Percentiles rank a stretch among this genome's conserved stretches.
These are phyloP conservation scores for Paradendryphiella salina DNA, from an alignment of 2,329 filamentous ascomycete genomes.

Conservation along the genomic window DNA sequence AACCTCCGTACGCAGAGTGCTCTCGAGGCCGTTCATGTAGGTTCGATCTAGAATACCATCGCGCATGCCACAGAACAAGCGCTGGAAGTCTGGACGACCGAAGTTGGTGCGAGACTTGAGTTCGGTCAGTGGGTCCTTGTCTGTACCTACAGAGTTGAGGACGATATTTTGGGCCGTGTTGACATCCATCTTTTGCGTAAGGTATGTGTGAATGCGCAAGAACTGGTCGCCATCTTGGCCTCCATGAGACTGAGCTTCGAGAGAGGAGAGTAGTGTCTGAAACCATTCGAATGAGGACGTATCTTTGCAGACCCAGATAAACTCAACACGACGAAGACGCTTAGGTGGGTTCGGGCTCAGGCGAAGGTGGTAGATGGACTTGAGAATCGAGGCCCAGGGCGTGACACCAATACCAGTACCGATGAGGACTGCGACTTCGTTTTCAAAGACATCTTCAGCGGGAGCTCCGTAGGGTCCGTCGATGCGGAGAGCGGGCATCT, in stretches of 20 bases:
- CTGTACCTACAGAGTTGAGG: conserved; percentile 87
- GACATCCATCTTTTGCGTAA: conserved; percentile 88
- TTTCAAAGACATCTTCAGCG: conserved; percentile 95
- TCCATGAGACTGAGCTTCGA: conserved; percentile 81
- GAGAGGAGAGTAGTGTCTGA: conserved; percentile 85
- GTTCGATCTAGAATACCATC: conserved; percentile 82
- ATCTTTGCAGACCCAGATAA: conserved; percentile 98
- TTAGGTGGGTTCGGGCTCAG: conserved; percentile 85
- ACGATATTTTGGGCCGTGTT: conserved; percentile 97
- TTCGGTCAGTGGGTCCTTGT: conserved; percentile 88
- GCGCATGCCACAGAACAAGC: conserved; percentile 81
- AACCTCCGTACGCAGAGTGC: conserved; percentile 76
- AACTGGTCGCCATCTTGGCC: conserved; percentile 73
- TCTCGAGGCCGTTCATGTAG: conserved; percentile 82
- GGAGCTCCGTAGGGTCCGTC: conserved; percentile 96
- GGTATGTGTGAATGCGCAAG: conserved; percentile 95
- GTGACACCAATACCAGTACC: conserved; percentile 87
- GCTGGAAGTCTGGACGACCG: conserved; percentile 84
- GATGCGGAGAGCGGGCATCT: conserved; percentile 86
- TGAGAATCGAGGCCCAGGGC: conserved; percentile 83
- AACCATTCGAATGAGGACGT: conserved; percentile 98
- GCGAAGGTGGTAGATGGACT: conserved; percentile 98
- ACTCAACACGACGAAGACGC: conserved; percentile 91
- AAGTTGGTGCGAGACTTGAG: conserved; percentile 90
- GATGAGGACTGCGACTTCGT: conserved; percentile 83